Conservation (phyloP, 2,329 filamentous ascomycete genomes). For the Ascochyta fabae region DNA sequence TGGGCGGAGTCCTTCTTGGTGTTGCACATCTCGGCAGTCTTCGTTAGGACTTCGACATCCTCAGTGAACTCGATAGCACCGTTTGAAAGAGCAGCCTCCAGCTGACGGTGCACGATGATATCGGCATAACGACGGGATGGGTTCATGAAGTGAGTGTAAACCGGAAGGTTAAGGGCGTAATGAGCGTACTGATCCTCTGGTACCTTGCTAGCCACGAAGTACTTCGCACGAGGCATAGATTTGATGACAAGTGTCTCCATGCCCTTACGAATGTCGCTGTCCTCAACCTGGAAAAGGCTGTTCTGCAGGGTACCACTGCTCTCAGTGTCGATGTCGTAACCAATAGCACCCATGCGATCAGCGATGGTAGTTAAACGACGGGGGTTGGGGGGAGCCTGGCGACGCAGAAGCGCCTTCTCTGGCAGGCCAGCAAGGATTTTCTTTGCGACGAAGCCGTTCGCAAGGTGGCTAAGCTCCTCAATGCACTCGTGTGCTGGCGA, state of each 20-base stretch:
- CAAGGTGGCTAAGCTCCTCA: constrained; percentile 93
- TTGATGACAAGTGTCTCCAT: constrained; percentile 97
- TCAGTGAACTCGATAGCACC: constrained; percentile 85
- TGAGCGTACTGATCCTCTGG: constrained; percentile 80
- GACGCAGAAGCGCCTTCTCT: constrained; percentile 89
- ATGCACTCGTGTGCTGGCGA: constrained; percentile 89
- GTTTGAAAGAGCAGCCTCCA: constrained; percentile 84
- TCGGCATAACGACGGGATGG: constrained; percentile 95
- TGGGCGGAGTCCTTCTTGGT: constrained; percentile 99
- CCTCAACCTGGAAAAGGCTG: constrained; percentile 91
- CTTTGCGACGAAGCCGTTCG: constrained; percentile 87
- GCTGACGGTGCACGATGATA: constrained; percentile 91
- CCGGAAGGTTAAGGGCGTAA: constrained; percentile 87
- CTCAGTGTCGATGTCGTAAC: constrained; percentile 85
- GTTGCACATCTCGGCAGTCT: constrained; percentile 95
- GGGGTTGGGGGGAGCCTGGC: constrained; percentile 83
- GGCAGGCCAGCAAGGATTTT: constrained; percentile 79
- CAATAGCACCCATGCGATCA: constrained; percentile 90
- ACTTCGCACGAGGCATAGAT: constrained; percentile 95
- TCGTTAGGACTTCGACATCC: constrained; percentile 84
- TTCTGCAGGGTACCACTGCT: constrained; percentile 93
- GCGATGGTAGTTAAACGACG: constrained; percentile 89
- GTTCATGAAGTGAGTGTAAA: constrained; percentile 98
- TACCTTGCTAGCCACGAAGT: constrained; percentile 84
- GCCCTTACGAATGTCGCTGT: constrained; percentile 88